Conservation (phyloP, 495 filamentous ascomycete species). For the Tetracladium marchalianum region DNA sequence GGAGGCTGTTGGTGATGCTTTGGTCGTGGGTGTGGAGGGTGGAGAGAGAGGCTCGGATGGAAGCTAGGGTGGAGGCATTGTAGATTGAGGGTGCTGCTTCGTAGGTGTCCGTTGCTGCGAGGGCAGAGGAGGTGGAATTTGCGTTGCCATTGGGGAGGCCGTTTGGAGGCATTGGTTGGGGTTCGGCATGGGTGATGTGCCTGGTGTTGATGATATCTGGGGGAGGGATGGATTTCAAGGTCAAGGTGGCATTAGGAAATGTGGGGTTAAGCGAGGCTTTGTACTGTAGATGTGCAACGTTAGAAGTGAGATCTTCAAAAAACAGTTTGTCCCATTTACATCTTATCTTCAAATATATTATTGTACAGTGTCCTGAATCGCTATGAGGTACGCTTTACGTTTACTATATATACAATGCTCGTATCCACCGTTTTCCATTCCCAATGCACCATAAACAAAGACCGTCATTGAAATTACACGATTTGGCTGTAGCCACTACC, state of each 20-base stretch:
- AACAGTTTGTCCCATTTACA: too few relatives aligned
- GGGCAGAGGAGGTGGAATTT: background rate
- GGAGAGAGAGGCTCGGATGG: slow-evolving; percentile 67
- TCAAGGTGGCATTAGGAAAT: too few relatives aligned
- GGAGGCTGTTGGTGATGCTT: slow-evolving; percentile 61
- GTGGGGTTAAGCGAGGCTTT: too few relatives aligned
- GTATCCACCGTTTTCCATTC: background rate
- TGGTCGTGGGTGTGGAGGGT: slow-evolving; percentile 68
- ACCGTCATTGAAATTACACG: slow-evolving; percentile 7
- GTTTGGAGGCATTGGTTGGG: slow-evolving; percentile 20
- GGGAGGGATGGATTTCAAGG: too few relatives aligned
- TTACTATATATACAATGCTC: slow-evolving; percentile 6
- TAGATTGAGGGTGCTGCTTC: slow-evolving; percentile 39
- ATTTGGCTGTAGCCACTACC: slow-evolving; percentile 21
- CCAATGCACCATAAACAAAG: too few relatives aligned
- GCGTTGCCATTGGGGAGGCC: slow-evolving; percentile 18
- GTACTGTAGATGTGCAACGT: too few relatives aligned
- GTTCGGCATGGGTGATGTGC: slow-evolving; percentile 12
- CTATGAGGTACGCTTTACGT: too few relatives aligned
- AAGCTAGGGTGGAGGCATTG: slow-evolving; percentile 60
- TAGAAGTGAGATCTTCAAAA: too few relatives aligned
- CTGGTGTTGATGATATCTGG: too few relatives aligned
- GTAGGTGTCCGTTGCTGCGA: background rate
- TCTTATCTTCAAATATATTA: too few relatives aligned
- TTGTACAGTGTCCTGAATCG: too few relatives aligned